Percentiles rank a stretch among this genome's conserved stretches.
Conservation (phyloP, 2,329 filamentous ascomycete species). For the Fusarium concolor region DNA sequence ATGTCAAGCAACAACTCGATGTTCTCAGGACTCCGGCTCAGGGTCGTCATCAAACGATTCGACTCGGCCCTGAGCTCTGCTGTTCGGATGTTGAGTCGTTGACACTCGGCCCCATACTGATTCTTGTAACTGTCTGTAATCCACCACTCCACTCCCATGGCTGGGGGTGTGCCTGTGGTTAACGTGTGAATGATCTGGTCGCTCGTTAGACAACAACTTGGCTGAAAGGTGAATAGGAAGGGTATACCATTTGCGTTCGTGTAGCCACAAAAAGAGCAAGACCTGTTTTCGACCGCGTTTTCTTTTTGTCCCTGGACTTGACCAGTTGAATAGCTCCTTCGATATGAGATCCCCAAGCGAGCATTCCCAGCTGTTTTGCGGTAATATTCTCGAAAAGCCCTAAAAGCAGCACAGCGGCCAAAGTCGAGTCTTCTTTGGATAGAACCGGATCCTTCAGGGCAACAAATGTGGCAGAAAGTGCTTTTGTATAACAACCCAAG, state of each 20-base stretch:
- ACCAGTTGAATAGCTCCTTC: slow-evolving; percentile 72
- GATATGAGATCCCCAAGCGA: slow-evolving; percentile 73
- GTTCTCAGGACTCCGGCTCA: slow-evolving; percentile 61
- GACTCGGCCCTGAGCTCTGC: slow-evolving; percentile 67
- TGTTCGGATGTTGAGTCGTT: slow-evolving; percentile 64
- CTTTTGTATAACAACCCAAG: slow-evolving; percentile 65
- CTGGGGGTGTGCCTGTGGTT: slow-evolving; percentile 62
- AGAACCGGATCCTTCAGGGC: slow-evolving; percentile 64
- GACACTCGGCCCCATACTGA: slow-evolving; percentile 59
- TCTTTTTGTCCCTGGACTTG: slow-evolving; percentile 66
- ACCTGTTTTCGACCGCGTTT: slow-evolving; percentile 65
- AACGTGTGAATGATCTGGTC: slow-evolving; percentile 68
- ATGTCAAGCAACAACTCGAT: slow-evolving; percentile 63
- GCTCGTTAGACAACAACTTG: slow-evolving; percentile 8
- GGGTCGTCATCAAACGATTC: slow-evolving; percentile 60
- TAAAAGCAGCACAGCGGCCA: slow-evolving; percentile 69
- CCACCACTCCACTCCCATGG: slow-evolving; percentile 71
- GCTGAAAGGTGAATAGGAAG: not conserved
- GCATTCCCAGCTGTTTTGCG: slow-evolving; percentile 64
- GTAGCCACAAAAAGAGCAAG: slow-evolving; percentile 69
- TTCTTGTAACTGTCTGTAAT: slow-evolving; percentile 64
- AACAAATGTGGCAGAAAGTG: slow-evolving; percentile 63
- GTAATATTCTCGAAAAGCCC: slow-evolving; percentile 72
- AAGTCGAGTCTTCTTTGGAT: slow-evolving; percentile 66
- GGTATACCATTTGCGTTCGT: slow-evolving; percentile 67